These are phyloP conservation scores for Arachnopeziza araneosa DNA, from an alignment of 2,329 filamentous ascomycete genomes.

Conservation along the genomic window DNA sequence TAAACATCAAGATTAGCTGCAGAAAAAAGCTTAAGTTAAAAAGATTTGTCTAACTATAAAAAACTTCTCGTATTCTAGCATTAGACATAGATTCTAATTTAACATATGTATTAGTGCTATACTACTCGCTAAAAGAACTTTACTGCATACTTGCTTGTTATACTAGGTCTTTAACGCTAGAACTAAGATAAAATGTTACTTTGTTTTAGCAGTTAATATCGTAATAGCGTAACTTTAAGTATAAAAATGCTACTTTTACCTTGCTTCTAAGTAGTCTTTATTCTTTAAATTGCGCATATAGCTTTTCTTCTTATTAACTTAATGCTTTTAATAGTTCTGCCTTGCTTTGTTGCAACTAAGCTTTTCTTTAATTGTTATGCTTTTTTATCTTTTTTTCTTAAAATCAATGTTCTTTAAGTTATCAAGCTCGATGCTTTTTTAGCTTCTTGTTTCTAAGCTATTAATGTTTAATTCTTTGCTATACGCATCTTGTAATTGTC, in stretches of 20 bases:
- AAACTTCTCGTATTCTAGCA: too few species aligned
- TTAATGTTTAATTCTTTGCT: constrained; percentile 18
- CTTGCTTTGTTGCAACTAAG: constrained; percentile 11
- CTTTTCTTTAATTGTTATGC: constrained; percentile 13
- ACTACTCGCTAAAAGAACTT: constrained; percentile 20
- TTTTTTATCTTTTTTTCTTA: constrained; percentile 7
- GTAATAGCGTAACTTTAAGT: constrained; percentile 10
- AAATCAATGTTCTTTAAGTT: constrained; percentile 10
- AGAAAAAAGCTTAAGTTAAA: too few species aligned
- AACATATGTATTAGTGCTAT: constrained; percentile 7
- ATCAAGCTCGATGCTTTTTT: constrained; percentile 13
- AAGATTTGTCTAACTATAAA: too few species aligned
- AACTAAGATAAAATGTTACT: constrained; percentile 14
- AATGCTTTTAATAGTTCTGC: constrained; percentile 13
- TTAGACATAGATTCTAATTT: too few species aligned
- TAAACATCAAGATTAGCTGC: too few species aligned
- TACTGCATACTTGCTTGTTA: constrained; percentile 19
- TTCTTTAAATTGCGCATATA: constrained; percentile 7
- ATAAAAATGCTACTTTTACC: constrained; percentile 11
- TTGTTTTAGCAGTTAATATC: constrained; percentile 14
- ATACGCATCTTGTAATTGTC: constrained; percentile 20
- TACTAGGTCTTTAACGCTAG: constrained; percentile 16
- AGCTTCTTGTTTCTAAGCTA: constrained; percentile 15
- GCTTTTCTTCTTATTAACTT: constrained; percentile 11
- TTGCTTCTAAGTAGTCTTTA: constrained; percentile 14